Evolutionary conservation across 345 rosid genomes (phyloP), one percentile per base, ranked within the genome.

Genomic region (Syzygium grande): DNA sequence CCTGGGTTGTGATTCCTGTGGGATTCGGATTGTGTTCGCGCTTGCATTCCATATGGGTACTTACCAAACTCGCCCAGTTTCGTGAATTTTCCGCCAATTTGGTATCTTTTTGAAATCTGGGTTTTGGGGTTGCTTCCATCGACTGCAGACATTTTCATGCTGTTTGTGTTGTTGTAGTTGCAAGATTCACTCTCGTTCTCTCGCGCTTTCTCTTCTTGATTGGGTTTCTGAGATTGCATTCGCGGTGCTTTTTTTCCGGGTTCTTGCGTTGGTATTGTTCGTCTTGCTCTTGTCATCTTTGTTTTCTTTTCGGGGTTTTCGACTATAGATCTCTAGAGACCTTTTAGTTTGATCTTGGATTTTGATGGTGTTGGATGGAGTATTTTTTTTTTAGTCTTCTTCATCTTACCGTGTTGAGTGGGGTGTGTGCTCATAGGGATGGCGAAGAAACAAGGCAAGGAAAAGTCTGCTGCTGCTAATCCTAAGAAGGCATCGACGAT

Each of bases 381-480:
- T 38, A 4, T 59, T 52, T 22, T n/a, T 58, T 41, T 15, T 59
- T 58, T 51, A 51, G 25, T 59, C 25, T 61, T 29, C 88, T n/a
- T 38, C 56, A 29, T 83, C 53, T 88, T 86, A 77, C 49, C 21
- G 49, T 85, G 61, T 41, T 88, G 30, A 59, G 29, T 46, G 54
- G 21, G 22, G 12, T 61, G 7, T n/a, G 73, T 10, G 17, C 6
- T 68, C 51, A 52, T 73, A 90, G 92, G 80, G 52, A 87, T 84
- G 87, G 87, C 65, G 59, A 77, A 52, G 73, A 84, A 77, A 53
- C 88, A 86, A 84, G 87, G 49, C 59, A 87, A 85, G 77, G 59
- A 85, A 30, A 88, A 87, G 84, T 30, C 88, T 83, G 86, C 63
- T 16, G 88, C 22, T 84, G 21, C 87, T 85, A 84, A 58, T 68